These are phyloP conservation scores for Aspergillus clavatus DNA, from an alignment of 2,329 filamentous ascomycete genomes.

Conservation along the genomic window DNA sequence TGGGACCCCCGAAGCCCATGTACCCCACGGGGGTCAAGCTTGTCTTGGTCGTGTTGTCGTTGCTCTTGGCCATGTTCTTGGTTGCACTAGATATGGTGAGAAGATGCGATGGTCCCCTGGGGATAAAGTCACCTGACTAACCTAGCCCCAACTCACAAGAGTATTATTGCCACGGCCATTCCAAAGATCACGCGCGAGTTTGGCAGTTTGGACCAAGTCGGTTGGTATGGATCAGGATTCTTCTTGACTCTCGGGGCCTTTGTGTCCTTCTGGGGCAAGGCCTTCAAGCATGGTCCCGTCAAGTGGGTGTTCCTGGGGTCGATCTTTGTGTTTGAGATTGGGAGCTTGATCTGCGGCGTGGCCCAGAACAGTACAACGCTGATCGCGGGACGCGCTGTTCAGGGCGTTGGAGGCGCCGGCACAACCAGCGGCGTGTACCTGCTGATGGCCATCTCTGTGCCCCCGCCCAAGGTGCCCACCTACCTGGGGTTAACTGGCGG, in stretches of 20 bases:
- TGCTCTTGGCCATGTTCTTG: too few species aligned
- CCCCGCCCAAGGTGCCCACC: conserved; percentile 1
- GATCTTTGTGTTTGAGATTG: conserved; percentile 42
- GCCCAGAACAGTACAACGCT: conserved; percentile 31
- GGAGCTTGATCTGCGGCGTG: conserved; percentile 38
- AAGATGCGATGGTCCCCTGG: too few species aligned
- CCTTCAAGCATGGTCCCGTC: conserved; percentile 28
- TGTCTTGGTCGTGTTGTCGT: too few species aligned
- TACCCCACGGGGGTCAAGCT: too few species aligned
- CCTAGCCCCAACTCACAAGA: too few species aligned
- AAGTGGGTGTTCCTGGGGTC: conserved; percentile 33
- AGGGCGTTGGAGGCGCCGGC: conserved; percentile 34
- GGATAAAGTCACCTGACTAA: too few species aligned
- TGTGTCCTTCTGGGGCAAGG: conserved; percentile 30
- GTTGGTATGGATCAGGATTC: conserved; percentile 36
- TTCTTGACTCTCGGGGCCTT: conserved; percentile 32
- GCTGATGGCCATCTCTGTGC: conserved; percentile 20
- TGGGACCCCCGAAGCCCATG: too few species aligned
- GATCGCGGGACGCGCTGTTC: conserved; percentile 39
- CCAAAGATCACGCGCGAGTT: conserved; percentile 27
- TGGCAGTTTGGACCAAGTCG: conserved; percentile 25
- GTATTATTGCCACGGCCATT: conserved; percentile 34
- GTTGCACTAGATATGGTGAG: too few species aligned
- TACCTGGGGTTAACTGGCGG: conserved; percentile 45
- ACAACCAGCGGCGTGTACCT: conserved; percentile 26